phyloP scores from a whole-genome alignment of 805 yeast genomes.

The Saccharomycopsis babjevae region DNA sequence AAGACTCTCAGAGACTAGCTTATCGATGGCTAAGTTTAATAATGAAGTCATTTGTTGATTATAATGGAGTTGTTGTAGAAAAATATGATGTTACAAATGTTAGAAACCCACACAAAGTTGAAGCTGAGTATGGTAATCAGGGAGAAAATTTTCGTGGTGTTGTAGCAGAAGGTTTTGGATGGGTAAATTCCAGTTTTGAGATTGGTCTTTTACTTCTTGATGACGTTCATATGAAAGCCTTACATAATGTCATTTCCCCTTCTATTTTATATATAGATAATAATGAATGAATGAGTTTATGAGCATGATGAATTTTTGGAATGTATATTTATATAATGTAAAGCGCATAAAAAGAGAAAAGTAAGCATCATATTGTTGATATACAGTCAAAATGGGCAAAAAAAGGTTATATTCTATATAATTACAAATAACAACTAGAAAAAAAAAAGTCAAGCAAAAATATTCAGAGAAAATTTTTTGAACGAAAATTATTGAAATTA shows the following conservation, averaged over 20 bases:
- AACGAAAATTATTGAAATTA: constrained; percentile 21
- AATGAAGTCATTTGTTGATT: constrained; percentile 83
- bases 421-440: too few relatives aligned
- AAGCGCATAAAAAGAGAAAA: neutral
- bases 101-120: constrained; percentile 49
- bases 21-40: constrained; percentile 80
- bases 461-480: too few relatives aligned
- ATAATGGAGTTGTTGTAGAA: constrained; percentile 90
- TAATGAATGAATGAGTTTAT: neutral
- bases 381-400: too few relatives aligned
- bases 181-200: constrained; percentile 87
- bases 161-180: constrained; percentile 93
- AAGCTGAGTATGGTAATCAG: constrained; percentile 75
- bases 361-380: too few relatives aligned
- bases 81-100: constrained; percentile 83
- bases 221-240: neutral
- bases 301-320: neutral
- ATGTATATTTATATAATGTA: too few relatives aligned
- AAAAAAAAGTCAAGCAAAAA: too few relatives aligned
- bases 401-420: too few relatives aligned
- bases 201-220: constrained; percentile 41
- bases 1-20: constrained; percentile 57
- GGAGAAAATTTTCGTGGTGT: constrained; percentile 89
- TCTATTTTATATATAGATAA: neutral
- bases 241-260: neutral